Evolutionary conservation across 345 rosid species (phyloP).

Genomic region (Noccaea bulbosa): DNA sequence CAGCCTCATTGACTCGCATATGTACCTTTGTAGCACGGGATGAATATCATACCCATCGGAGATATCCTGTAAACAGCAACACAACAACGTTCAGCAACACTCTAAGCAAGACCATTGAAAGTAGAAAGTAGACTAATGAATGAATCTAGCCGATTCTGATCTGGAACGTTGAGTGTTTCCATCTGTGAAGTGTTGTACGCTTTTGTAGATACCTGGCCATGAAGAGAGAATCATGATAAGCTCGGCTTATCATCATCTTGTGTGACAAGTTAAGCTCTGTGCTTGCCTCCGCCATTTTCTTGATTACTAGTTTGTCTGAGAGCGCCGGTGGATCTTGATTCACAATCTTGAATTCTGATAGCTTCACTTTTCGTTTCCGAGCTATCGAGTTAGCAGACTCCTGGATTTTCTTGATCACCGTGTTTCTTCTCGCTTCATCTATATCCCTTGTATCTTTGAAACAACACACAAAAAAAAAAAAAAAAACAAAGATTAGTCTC

Average conservation of each 20-base stretch:
- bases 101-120: constrained; percentile 6
- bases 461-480: constrained; percentile 17
- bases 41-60: constrained; percentile 98
- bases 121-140: neutral
- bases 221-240: constrained; percentile 94
- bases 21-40: constrained; percentile 94
- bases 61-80: constrained; percentile 60
- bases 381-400: constrained; percentile 74
- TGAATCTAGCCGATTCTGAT: neutral
- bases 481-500: neutral
- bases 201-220: constrained; percentile 81
- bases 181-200: neutral
- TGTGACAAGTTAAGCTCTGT: constrained; percentile 71
- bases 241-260: constrained; percentile 92
- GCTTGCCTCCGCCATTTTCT: constrained; percentile 72
- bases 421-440: constrained; percentile 79
- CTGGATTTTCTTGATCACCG: constrained; percentile 71
- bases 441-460: constrained; percentile 82
- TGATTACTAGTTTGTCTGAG: constrained; percentile 64
- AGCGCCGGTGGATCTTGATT: constrained; percentile 96
- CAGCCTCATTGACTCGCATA: neutral
- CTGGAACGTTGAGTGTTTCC: neutral
- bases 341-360: constrained; percentile 78
- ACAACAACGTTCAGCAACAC: constrained; percentile 21
- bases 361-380: constrained; percentile 58